Percentiles rank a stretch among this genome's conserved stretches.
Conservation (phyloP, 495 filamentous ascomycete species). For the Halenospora varia region DNA sequence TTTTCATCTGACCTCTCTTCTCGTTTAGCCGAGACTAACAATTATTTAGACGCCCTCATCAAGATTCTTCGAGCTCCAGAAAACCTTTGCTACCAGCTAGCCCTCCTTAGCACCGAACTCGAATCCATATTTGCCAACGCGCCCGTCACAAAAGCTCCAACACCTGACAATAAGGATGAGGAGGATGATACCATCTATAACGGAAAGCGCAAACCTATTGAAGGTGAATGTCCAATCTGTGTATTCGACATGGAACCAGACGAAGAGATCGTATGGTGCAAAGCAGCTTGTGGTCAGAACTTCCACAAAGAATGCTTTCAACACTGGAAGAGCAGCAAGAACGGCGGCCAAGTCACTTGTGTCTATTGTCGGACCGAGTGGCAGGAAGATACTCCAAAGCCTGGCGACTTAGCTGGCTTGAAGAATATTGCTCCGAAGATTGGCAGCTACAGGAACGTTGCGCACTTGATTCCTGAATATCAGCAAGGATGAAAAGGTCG, state of each 20-base stretch:
- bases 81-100: slow-evolving; percentile 68
- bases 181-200: slow-evolving; percentile 7
- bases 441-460: slow-evolving; percentile 12
- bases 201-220: slow-evolving; percentile 39
- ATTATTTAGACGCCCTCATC: slow-evolving; percentile 4
- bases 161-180: slow-evolving; percentile 14
- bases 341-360: slow-evolving; percentile 4
- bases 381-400: slow-evolving; percentile 8
- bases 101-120: slow-evolving; percentile 65
- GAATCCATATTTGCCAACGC: slow-evolving; percentile 53
- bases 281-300: slow-evolving; percentile 72
- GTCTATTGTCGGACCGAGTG: slow-evolving; percentile 10
- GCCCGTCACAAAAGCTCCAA: slow-evolving; percentile 26
- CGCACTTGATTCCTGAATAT: slow-evolving; percentile 5
- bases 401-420: not conserved
- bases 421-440: slow-evolving; percentile 10
- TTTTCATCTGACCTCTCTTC: not conserved
- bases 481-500: slow-evolving; percentile 2
- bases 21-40: not conserved
- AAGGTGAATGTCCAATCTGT: slow-evolving; percentile 79
- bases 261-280: slow-evolving; percentile 66
- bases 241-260: slow-evolving; percentile 46
- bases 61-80: slow-evolving; percentile 51
- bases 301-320: slow-evolving; percentile 70
- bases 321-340: slow-evolving; percentile 60